These are phyloP conservation scores for Brettanomyces custersianus DNA, from an alignment of 805 yeast species.

Conservation along the genomic window DNA sequence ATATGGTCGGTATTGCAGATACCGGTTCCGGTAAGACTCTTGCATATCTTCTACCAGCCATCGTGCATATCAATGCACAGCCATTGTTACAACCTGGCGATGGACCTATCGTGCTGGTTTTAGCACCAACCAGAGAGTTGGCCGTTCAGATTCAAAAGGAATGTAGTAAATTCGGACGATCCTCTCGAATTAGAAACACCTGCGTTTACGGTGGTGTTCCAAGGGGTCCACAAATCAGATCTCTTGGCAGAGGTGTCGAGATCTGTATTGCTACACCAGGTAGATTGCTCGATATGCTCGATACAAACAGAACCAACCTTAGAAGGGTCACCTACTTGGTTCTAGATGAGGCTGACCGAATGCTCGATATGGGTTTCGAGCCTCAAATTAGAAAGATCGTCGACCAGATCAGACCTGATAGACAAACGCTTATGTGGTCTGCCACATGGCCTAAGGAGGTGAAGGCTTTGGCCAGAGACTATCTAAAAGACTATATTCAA, in stretches of 20 bases:
- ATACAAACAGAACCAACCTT: constrained; percentile 87
- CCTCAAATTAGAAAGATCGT: constrained; percentile 98
- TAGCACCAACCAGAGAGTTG: constrained; percentile 98
- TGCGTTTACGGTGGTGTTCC: constrained; percentile 99
- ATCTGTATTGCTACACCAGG: constrained; percentile 98
- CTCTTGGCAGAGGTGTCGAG: constrained; percentile 89
- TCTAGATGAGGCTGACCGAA: constrained; percentile 98
- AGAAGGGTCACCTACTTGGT: constrained; percentile 95
- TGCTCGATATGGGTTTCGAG: constrained; percentile 99
- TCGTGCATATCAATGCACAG: constrained; percentile 97
- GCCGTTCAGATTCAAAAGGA: constrained; percentile 97
- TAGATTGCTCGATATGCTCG: constrained; percentile 96
- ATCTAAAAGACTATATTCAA: constrained; percentile 87
- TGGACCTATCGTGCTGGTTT: constrained; percentile 91
- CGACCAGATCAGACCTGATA: constrained; percentile 94
- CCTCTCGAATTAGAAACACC: constrained; percentile 91
- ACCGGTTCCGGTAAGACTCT: constrained; percentile 99
- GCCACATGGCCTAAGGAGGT: constrained; percentile 99
- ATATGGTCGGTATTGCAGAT: constrained; percentile 97
- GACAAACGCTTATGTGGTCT: constrained; percentile 99
- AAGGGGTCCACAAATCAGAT: constrained; percentile 95
- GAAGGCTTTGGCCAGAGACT: constrained; percentile 85
- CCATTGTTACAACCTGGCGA: constrained; percentile 89
- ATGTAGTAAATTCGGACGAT: constrained; percentile 87
- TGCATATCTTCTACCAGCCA: constrained; percentile 93